Evolutionary conservation across 2,329 filamentous ascomycete species (phyloP).

Genomic region (Cladosporium phlei): DNA sequence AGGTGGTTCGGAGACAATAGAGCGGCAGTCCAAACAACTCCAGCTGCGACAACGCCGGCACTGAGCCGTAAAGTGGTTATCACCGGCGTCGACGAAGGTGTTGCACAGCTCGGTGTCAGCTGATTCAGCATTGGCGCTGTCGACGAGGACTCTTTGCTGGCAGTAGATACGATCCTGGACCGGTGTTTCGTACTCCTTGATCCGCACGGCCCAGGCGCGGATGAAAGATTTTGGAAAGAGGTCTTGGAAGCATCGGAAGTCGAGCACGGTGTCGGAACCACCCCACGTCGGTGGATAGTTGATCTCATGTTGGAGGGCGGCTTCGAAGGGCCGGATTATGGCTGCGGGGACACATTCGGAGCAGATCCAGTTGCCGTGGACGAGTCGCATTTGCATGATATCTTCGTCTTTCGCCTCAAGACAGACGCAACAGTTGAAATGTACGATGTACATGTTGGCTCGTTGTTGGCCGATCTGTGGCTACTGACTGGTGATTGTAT

Average conservation of each 20-base stretch:
- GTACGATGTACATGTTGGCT: neutral
- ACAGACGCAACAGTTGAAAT: neutral
- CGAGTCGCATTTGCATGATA: neutral
- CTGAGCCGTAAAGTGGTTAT: neutral
- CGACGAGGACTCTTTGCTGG: too few relatives aligned
- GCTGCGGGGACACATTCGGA: neutral
- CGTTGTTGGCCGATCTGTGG: neutral
- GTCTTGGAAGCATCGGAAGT: neutral
- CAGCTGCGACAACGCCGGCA: neutral
- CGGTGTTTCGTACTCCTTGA: neutral
- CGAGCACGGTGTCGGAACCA: neutral
- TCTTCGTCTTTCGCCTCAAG: neutral
- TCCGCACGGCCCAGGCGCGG: neutral
- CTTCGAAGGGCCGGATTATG: neutral
- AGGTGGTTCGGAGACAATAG: neutral
- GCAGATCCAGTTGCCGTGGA: neutral
- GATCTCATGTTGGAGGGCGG: neutral
- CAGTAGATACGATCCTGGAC: neutral
- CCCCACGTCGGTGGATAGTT: neutral
- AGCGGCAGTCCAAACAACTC: neutral
- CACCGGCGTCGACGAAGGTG: neutral
- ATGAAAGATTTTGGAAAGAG: neutral
- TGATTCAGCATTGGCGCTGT: too few relatives aligned
- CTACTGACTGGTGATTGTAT: too few relatives aligned
- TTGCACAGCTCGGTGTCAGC: neutral